Evolutionary conservation across 2,329 filamentous ascomycete genomes (phyloP).

Genomic region (Colletotrichum eremochloae): DNA sequence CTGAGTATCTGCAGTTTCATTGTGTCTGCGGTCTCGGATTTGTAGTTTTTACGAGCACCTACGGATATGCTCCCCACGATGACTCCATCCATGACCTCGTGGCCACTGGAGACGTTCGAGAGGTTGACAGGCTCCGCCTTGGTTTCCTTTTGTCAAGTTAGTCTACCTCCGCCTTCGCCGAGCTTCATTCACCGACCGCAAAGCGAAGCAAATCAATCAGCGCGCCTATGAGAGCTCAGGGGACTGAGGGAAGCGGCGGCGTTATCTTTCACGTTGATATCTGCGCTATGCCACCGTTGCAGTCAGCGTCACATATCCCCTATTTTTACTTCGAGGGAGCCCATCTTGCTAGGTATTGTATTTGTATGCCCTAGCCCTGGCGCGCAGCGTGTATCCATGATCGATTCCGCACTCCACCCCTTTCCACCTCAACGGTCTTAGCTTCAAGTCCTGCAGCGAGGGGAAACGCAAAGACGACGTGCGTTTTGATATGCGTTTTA

Average conservation of each 20-base stretch:
- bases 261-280: background rate
- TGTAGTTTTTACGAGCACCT: background rate
- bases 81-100: slow-evolving; percentile 32
- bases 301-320: background rate
- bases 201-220: no score
- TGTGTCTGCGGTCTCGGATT: slow-evolving; percentile 13
- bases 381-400: background rate
- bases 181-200: no score
- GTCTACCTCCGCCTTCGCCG: background rate
- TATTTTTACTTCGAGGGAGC: background rate
- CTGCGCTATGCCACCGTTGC: slow-evolving; percentile 29
- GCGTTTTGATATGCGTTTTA: slow-evolving; percentile 15
- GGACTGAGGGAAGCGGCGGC: background rate
- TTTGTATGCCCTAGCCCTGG: slow-evolving; percentile 17
- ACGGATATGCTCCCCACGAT: slow-evolving; percentile 17
- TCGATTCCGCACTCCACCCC: slow-evolving; percentile 14
- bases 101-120: slow-evolving; percentile 22
- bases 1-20: slow-evolving; percentile 17
- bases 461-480: slow-evolving; percentile 5
- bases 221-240: background rate
- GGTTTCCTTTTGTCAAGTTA: slow-evolving; percentile 13
- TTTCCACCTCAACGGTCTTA: slow-evolving; percentile 9
- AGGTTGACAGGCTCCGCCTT: slow-evolving; percentile 24
- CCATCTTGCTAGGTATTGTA: slow-evolving; percentile 18
- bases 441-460: slow-evolving; percentile 28